Base-by-base conservation (phyloP, 129 eudicot genomes). In the Flaveria bidentis region DNA sequence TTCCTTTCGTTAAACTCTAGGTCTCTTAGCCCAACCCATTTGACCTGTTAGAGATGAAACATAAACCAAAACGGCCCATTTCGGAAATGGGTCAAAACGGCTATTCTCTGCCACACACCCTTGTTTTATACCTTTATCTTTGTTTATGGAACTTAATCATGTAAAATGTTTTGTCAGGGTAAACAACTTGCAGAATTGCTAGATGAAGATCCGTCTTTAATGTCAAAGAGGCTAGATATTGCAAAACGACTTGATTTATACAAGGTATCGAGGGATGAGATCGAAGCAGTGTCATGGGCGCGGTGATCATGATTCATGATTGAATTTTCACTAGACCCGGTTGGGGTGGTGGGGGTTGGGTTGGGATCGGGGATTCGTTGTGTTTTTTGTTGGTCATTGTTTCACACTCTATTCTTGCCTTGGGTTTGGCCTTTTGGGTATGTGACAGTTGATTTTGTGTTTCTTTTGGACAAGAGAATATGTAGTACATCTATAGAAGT, bases 221-320 rank as follows among this genome's bases (percentile, higher is more conserved):
- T 79, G 83, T 81, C 87, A 71, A 88, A 81, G 79, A 86, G 93
- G 61, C 83, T 60, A 67, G 80, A 77, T 0, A 78, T 84, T 67
- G 81, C 80, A 4, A 86, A 65, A 81, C 79, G 90, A 46, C 86
- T 88, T 9, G 84, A 88, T 52, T 74, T 88, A 58, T 83, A 86
- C 79, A 88, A 88, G 41, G 74, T 81, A 42, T 89, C 93, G 20
- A 88, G 86, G 76, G 82, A 84, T 11, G 93, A 88, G 84, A 86
- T 88, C 44, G 88, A 84, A 20, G 69, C 88, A 0, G 90, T 86
- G 17, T 45, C 84, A 64, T 88, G 88, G 90, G 81, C 76, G 47
- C 75, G 86, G 60, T 83, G 83, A 88, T 72, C 57, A 36, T 76
- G 67, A 67, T 22, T 57, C 64, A 22, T 39, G 55, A 7, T 58